A percentile compares a stretch with the other conserved stretches of the same genome.
phyloP scores from a whole-genome alignment of 129 eudicot genomes.

The Ambrosia trifida region DNA sequence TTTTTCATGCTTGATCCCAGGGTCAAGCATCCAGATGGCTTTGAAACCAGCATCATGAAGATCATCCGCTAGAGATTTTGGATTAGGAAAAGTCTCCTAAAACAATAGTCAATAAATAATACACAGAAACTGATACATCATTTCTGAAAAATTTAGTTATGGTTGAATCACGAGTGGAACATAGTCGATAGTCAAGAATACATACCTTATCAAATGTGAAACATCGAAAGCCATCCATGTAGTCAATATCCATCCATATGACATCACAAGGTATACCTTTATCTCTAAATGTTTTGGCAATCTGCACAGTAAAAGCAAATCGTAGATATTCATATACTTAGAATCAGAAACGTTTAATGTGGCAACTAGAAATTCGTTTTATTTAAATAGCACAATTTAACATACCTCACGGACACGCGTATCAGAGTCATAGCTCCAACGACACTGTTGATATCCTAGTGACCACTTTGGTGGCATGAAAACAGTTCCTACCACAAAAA shows the following conservation, averaged over 20 bases:
- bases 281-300: constrained; percentile 86
- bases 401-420: constrained; percentile 86
- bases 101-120: constrained; percentile 2
- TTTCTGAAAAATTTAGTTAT: background rate
- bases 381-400: constrained; percentile 13
- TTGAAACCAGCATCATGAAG: constrained; percentile 80
- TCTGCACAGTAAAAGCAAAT: constrained; percentile 45
- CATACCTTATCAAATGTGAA: constrained; percentile 84
- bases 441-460: constrained; percentile 93
- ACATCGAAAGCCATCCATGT: constrained; percentile 96
- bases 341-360: background rate
- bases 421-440: constrained; percentile 90
- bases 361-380: background rate
- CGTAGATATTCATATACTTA: background rate
- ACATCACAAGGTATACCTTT: constrained; percentile 95
- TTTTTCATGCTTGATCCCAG: constrained; percentile 79
- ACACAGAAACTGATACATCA: background rate
- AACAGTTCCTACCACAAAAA: constrained; percentile 58
- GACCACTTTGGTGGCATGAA: constrained; percentile 99
- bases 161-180: constrained; percentile 1
- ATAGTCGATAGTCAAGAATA: constrained; percentile 3
- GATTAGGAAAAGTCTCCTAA: constrained; percentile 78
- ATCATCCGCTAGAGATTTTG: constrained; percentile 65
- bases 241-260: constrained; percentile 98
- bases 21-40: constrained; percentile 99